These are phyloP conservation scores for Oryza brachyantha DNA, from an alignment of 176 grass and related monocot species.

Conservation along the genomic window DNA sequence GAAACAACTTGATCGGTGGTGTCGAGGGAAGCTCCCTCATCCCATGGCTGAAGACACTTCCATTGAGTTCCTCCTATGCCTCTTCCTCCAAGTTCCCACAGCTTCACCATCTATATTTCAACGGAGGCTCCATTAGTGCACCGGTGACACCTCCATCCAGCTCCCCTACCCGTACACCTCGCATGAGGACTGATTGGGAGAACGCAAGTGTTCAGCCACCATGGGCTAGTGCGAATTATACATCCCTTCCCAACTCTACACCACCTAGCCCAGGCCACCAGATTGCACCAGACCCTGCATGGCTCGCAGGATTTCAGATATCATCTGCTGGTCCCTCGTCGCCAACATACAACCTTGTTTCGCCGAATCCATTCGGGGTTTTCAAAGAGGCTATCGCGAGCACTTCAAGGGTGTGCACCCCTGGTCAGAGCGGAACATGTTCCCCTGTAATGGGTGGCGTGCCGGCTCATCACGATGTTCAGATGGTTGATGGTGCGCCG, in stretches of 20 bases:
- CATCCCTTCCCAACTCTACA: constrained; percentile 81
- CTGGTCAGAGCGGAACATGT: constrained; percentile 84
- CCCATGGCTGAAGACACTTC: constrained; percentile 78
- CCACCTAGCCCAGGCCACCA: constrained; percentile 55
- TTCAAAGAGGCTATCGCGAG: constrained; percentile 48
- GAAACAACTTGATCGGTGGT: constrained; percentile 40
- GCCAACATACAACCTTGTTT: constrained; percentile 81
- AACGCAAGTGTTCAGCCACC: constrained; percentile 52
- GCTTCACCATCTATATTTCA: constrained; percentile 64
- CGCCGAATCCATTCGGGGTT: constrained; percentile 69
- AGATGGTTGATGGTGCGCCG: constrained; percentile 43
- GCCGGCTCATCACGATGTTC: constrained; percentile 45
- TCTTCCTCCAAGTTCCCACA: constrained; percentile 68
- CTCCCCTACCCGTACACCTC: constrained; percentile 63
- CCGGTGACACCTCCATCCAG: constrained; percentile 88
- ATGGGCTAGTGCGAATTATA: constrained; percentile 55
- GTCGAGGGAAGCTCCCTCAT: constrained; percentile 61
- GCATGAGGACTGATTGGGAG: constrained; percentile 58
- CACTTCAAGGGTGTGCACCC: constrained; percentile 72
- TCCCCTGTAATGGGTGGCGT: constrained; percentile 52
- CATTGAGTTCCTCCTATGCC: constrained; percentile 43
- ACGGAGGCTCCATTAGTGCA: constrained; percentile 77
- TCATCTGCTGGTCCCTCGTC: constrained; percentile 75
- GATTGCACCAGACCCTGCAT: constrained; percentile 62
- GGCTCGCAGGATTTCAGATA: constrained; percentile 87